Conservation (phyloP, 345 rosid genomes). For the Aquilaria yunnanensis region DNA sequence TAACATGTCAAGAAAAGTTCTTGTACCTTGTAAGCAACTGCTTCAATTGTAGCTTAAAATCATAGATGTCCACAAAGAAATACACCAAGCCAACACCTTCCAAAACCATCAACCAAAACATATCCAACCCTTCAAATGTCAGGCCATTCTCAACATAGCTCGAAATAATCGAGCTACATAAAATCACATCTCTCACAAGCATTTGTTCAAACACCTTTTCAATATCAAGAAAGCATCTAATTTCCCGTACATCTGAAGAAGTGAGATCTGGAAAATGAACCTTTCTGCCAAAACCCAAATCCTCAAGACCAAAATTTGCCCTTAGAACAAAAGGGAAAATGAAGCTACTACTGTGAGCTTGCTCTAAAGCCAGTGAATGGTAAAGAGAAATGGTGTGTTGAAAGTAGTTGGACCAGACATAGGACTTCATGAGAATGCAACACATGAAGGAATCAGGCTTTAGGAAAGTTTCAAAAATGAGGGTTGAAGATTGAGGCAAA, state of each 20-base stretch:
- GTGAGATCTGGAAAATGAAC: constrained; percentile 62
- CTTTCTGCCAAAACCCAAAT: constrained; percentile 35
- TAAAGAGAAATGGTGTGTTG: constrained; percentile 50
- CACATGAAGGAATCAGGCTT: constrained; percentile 84
- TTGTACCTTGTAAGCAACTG: constrained; percentile 40
- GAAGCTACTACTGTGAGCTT: constrained; percentile 29
- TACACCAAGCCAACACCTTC: constrained; percentile 44
- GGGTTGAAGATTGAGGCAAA: constrained; percentile 44
- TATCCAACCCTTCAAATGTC: constrained; percentile 32
- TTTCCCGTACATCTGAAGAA: constrained; percentile 53
- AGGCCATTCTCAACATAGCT: constrained; percentile 46
- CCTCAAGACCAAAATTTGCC: constrained; percentile 63
- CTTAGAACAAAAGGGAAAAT: constrained; percentile 76
- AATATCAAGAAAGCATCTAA: constrained; percentile 40
- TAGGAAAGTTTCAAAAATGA: constrained; percentile 46
- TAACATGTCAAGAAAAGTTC: constrained; percentile 49
- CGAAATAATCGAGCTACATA: constrained; percentile 65
- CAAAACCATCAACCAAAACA: constrained; percentile 35
- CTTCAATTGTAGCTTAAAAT: constrained; percentile 57
- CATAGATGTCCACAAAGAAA: constrained; percentile 70
- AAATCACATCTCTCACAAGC: constrained; percentile 44
- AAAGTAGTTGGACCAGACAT: constrained; percentile 44
- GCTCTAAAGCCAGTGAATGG: constrained; percentile 19
- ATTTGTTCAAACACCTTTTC: constrained; percentile 57
- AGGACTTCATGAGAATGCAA: constrained; percentile 82